Evolutionary conservation across 495 filamentous ascomycete genomes (phyloP).

Genomic region (Hyphodiscus hymeniophilus): DNA sequence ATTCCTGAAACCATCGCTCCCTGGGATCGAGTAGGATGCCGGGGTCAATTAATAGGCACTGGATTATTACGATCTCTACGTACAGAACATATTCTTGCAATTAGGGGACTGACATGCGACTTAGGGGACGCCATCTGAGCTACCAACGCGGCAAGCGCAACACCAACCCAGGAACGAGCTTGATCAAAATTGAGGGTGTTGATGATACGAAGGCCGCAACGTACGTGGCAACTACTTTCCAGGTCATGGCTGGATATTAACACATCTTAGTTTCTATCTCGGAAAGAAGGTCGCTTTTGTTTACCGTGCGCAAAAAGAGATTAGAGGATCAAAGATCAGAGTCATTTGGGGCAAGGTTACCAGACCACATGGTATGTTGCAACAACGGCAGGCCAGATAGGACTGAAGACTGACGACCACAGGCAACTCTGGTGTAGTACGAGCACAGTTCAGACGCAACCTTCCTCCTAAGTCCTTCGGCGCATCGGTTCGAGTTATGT

Average conservation of each 20-base stretch:
- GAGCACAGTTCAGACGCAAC: slow-evolving; percentile 91
- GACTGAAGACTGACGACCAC: slow-evolving; percentile 6
- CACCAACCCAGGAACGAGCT: slow-evolving; percentile 73
- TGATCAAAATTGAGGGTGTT: slow-evolving; percentile 97
- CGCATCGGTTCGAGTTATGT: slow-evolving; percentile 94
- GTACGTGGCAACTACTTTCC: slow-evolving; percentile 42
- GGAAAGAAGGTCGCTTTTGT: slow-evolving; percentile 97
- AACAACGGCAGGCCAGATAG: background rate
- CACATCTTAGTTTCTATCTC: slow-evolving; percentile 60
- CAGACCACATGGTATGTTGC: slow-evolving; percentile 76
- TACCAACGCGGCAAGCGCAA: slow-evolving; percentile 85
- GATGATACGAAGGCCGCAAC: slow-evolving; percentile 76
- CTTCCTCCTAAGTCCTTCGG: slow-evolving; percentile 94
- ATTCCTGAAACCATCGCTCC: slow-evolving; percentile 13
- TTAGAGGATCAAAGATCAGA: slow-evolving; percentile 92
- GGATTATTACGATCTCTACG: background rate
- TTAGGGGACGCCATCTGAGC: slow-evolving; percentile 85
- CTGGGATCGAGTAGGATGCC: background rate
- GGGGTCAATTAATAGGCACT: background rate
- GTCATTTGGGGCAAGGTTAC: slow-evolving; percentile 99
- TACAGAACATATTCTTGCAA: background rate
- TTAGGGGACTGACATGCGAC: slow-evolving; percentile 9
- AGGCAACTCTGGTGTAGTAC: slow-evolving; percentile 92
- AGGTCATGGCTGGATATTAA: slow-evolving; percentile 8
- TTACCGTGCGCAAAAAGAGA: slow-evolving; percentile 86